A percentile compares a stretch with the other conserved stretches of the same genome.
phyloP scores from a whole-genome alignment of 116 monocot species.

The Cymodocea nodosa region DNA sequence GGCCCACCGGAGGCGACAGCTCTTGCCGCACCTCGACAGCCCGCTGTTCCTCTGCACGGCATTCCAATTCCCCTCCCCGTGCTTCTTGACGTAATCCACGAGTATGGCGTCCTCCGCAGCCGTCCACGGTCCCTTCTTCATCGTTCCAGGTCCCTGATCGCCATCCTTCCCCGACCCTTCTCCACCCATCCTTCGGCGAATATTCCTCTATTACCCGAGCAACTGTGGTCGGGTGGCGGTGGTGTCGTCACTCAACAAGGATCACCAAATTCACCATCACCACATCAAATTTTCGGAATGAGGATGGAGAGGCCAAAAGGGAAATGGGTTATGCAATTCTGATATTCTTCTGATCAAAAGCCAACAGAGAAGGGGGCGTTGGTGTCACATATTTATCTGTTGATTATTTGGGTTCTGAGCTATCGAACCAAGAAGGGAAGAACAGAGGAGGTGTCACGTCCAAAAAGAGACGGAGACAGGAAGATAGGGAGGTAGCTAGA shows the following conservation, averaged over 20 bases:
- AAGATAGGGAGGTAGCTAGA: neutral
- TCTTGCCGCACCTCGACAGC: constrained; percentile 51
- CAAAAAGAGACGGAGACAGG: neutral
- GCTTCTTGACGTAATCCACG: constrained; percentile 36
- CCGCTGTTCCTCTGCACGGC: constrained; percentile 42
- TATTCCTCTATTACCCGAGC: too few relatives aligned
- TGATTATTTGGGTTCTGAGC: too few relatives aligned
- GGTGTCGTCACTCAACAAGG: too few relatives aligned
- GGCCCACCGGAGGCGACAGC: constrained; percentile 66
- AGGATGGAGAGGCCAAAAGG: too few relatives aligned
- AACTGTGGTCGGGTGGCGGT: too few relatives aligned
- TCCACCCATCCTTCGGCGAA: neutral
- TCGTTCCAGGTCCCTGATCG: neutral
- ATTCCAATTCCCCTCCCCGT: constrained; percentile 73
- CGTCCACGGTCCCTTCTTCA: constrained; percentile 82
- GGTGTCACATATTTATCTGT: too few relatives aligned
- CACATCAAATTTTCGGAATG: too few relatives aligned
- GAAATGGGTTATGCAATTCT: neutral
- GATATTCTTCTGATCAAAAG: neutral
- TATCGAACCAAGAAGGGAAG: too few relatives aligned
- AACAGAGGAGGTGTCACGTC: neutral
- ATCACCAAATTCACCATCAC: too few relatives aligned
- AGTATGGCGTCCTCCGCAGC: constrained; percentile 57
- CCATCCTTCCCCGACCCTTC: neutral
- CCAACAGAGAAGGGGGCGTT: neutral